phyloP scores from a whole-genome alignment of 306 rosid genomes.

The Rubus idaeus region DNA sequence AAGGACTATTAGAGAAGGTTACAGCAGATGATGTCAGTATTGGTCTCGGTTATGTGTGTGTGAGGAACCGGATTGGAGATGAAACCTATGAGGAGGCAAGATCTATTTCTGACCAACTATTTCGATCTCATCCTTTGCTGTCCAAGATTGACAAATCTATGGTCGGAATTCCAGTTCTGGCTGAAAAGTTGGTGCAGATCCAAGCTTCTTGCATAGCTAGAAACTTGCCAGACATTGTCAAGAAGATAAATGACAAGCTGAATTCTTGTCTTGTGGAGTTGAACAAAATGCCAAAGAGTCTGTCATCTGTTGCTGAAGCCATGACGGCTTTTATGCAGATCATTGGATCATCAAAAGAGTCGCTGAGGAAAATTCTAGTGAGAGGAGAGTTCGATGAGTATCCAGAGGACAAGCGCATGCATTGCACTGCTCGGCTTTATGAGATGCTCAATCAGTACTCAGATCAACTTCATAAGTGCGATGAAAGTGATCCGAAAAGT shows the following conservation, averaged over 20 bases:
- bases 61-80: slow-evolving; percentile 2
- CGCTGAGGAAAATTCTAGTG: background rate
- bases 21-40: background rate
- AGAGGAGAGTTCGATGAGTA: background rate
- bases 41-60: background rate
- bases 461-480: background rate
- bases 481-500: background rate
- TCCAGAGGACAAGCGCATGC: background rate
- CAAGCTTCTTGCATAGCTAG: background rate
- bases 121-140: background rate
- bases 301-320: slow-evolving; percentile 3
- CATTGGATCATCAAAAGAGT: background rate
- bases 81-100: slow-evolving; percentile 12
- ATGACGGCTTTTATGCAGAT: background rate
- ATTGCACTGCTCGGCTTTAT: background rate
- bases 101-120: background rate
- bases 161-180: background rate
- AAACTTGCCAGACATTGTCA: background rate
- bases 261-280: background rate
- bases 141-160: background rate
- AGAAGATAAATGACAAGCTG: slow-evolving; percentile 3
- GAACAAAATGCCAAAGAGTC: background rate
- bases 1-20: background rate
- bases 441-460: slow-evolving; percentile 1
- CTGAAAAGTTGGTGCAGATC: background rate